Evolutionary conservation across 208 protist species (phyloP), one percentile per base, ranked within the genome.

Genomic region (Leishmania tarentolae): DNA sequence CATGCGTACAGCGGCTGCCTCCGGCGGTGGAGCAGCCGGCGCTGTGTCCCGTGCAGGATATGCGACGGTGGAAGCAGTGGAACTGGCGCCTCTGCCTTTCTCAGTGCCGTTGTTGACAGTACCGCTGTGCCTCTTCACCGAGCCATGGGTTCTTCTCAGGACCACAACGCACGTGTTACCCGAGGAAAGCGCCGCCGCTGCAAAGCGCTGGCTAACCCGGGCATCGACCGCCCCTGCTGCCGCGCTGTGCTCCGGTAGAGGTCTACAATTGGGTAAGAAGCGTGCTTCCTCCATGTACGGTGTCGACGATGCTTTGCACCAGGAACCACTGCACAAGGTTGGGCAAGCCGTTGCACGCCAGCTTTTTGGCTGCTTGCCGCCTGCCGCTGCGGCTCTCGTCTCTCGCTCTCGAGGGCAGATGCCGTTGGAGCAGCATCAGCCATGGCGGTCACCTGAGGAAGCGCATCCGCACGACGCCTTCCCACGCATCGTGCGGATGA

Each of bases 381-480:
- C 80, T 35, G 57, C 37, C 9, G 75, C 57, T 21, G 68, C 53
- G 24, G 24, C 50, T 11, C 28, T 44, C n/a, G 28, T 59, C 44
- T 1, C 56, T 7, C 7, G 31, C 11, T 75, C 65, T 13, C 44
- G 21, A 35, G 19, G 3, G 8, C 79, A 31, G 52, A 35, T 31
- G 37, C 61, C 50, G 50, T 8, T n/a, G 40, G 50, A 74, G 75
- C 31, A 63, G 5, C 69, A 56, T 35, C 73, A 77, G 68, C 40
- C 9, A 15, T 88, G 82, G 81, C 75, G 85, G 15, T 79, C 71
- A 9, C 50, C 57, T 15, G 65, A 59, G 47, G 28, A 80, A 6
- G 53, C 50, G 2, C 80, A 88, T 59, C 24, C 47, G 37, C 85
- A 88, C 75, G 21, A 19, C 28, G 5, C 37, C 52, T 87, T 87